Evolutionary conservation across 2,329 filamentous ascomycete genomes (phyloP), one percentile per base, ranked within the genome.

Genomic region (Macrophomina phaseolina): DNA sequence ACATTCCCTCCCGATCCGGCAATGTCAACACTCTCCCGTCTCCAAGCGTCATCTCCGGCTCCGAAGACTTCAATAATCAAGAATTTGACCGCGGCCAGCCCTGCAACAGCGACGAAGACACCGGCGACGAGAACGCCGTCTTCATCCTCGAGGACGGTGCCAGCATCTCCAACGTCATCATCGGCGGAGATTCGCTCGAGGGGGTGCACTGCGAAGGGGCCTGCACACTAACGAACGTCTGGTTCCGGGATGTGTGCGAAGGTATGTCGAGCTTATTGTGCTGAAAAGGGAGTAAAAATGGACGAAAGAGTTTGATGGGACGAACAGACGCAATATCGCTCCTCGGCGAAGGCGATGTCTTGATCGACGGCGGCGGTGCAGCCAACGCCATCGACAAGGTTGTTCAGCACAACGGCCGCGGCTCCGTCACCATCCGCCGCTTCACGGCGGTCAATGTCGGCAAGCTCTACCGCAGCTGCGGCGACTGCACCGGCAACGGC

Each of bases 171-270:
- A 84, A 84, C 69, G 82, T 81, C 71, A 83, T 84, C 71, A 83
- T 84, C 62, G 82, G 82, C 7, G 73, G 76, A 28, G 78, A 79
- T 60, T 78, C 83, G 68, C 75, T 81, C 28, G 82, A 84, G 71
- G 82, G 81, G 56, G 80, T 85, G 30, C 83, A 86, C 75, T 85
- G 84, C 74, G 73, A 80, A 64, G 83, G 82, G 40, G 75, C 79
- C 14, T 85, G 83, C 73, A 82, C 79, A 5, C 72, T 84, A 30
- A 79, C 77, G 65, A 73, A 72, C 32, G 69, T 74, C n/a, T 75
- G 72, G 73, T 75, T 71, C 71, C 67, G 64, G 2, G 71, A 75
- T 66, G 72, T 74, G 11, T 81, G 80, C 68, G 79, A 81, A 68
- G 80, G 67, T 73, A 49, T 52, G 64, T 56, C 1, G 3, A n/a